Conservation (phyloP, 2,329 filamentous ascomycete species). For the Cercospora berteroae region DNA sequence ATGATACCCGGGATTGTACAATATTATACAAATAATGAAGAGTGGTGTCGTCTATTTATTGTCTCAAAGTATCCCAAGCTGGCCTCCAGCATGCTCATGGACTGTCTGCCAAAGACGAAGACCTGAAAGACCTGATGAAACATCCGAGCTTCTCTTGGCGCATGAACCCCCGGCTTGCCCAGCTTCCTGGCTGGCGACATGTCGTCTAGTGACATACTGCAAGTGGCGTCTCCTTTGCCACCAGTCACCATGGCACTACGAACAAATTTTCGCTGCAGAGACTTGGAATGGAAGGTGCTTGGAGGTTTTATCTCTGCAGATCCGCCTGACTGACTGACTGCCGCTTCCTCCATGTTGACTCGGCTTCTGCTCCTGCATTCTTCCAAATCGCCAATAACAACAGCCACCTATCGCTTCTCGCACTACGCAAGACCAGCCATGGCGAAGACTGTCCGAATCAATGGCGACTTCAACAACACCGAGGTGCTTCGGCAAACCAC, state of each 20-base stretch:
- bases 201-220: neutral
- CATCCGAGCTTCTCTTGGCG: neutral
- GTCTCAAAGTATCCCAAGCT: no score
- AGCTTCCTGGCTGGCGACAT: neutral
- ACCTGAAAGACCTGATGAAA: neutral
- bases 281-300: neutral
- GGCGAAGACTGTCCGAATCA: neutral
- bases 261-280: neutral
- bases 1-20: slow-evolving; percentile 1
- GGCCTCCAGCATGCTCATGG: no score
- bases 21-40: slow-evolving; percentile 1
- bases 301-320: neutral
- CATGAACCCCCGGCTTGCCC: neutral
- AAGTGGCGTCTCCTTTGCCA: neutral
- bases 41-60: neutral
- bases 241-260: neutral
- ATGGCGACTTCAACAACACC: slow-evolving; percentile 32
- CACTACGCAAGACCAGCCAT: neutral
- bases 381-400: neutral
- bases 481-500: slow-evolving; percentile 21
- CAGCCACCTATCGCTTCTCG: neutral
- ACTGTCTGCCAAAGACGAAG: neutral
- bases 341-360: neutral
- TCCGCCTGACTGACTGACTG: neutral
- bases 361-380: neutral